Evolutionary conservation across 1,284 basidiomycete genomes (phyloP), one percentile per base, ranked within the genome.

Genomic region (Ganoderma multipileum): DNA sequence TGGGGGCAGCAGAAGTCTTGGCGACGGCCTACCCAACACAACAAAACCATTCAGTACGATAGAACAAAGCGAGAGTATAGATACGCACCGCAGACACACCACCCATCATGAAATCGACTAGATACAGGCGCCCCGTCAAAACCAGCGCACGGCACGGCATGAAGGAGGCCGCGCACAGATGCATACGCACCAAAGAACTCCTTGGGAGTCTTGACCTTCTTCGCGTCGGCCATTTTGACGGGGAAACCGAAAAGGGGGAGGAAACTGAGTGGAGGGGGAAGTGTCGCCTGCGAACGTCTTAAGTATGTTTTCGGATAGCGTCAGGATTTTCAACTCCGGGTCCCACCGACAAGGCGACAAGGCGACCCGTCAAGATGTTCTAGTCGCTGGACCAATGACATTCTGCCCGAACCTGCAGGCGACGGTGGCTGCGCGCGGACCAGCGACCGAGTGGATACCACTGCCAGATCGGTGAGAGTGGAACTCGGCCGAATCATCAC

Each of bases 1-100:
- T 98, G 85, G 97, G 97, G 72, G 97, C 97, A 78, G 97, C 97
- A 76, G 93, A 94, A 73, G 97, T 98, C 90, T 99, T 99, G 69
- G 97, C 93, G 82, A 98, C 95, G 76, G 97, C 96, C 93, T 95
- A 71, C 0, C 77, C 41, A 61, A 71, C 64, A 6, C 61, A 61
- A 73, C 36, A 52, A 52, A 74, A 67, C 62, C 61, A 67, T 6
- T 70, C 62, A 55, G 39, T 54, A 33, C 8, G n/a, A 23, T 8
- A 3, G 12, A 62, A 39, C 14, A 20, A 16, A 0, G 41, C 4
- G 50, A n/a, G 33, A 52, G 36, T 63, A 73, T 72, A 66, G 20
- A 26, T 18, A 86, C 92, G 64, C 81, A 95, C 93, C 79, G 94
- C 94, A 76, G 93, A 95, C 76, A 95, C 92, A 91, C 94, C 94